These are phyloP conservation scores for Chytriomyces hyalinus DNA, from an alignment of 192 early-diverging fungal genomes.

Conservation along the genomic window DNA sequence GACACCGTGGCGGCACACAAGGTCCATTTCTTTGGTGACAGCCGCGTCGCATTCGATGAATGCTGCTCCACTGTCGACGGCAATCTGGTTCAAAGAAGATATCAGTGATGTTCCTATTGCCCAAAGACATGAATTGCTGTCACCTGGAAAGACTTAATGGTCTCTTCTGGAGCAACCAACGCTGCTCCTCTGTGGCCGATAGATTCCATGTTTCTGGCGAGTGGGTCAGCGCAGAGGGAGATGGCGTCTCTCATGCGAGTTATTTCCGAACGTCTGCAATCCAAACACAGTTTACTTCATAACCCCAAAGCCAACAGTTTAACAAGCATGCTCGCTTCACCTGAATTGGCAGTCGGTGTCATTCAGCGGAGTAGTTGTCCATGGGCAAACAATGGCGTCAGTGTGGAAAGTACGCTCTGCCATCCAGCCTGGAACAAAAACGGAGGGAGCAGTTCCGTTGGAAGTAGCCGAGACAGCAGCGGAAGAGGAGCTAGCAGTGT, in stretches of 20 bases:
- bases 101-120: neutral
- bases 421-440: conserved; percentile 20
- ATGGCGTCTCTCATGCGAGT: conserved; percentile 25
- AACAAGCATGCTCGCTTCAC: neutral
- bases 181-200: conserved; percentile 25
- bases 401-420: conserved; percentile 18
- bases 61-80: conserved; percentile 20
- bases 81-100: neutral
- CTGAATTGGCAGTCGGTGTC: conserved; percentile 22
- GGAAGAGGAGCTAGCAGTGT: neutral
- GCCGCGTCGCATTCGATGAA: conserved; percentile 32
- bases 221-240: conserved; percentile 5
- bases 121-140: neutral
- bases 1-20: conserved; percentile 25
- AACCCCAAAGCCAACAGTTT: too few relatives aligned
- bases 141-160: conserved; percentile 17
- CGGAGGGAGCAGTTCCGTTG: neutral
- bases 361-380: conserved; percentile 8
- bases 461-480: neutral
- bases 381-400: conserved; percentile 20
- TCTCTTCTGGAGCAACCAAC: conserved; percentile 22
- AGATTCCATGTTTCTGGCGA: conserved; percentile 13
- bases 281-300: too few relatives aligned
- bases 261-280: neutral
- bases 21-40: conserved; percentile 29